A percentile compares a stretch with the other conserved stretches of the same genome.
Conservation (phyloP, 1,139 yeast species). For the Saccharomycopsis crataegensis region DNA sequence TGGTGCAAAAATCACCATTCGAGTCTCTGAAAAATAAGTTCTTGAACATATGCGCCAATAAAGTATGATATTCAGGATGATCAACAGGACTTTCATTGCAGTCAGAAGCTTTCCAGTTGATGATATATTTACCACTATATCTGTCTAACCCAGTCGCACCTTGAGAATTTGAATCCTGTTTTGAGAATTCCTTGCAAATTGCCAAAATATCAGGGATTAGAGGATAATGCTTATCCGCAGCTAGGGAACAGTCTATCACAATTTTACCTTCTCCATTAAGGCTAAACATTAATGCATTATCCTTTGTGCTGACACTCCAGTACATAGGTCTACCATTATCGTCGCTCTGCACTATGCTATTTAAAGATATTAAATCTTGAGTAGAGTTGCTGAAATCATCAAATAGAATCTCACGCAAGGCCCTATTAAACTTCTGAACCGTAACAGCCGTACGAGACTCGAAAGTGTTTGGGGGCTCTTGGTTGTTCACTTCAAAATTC, state of each 20-base stretch:
- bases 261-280: constrained; percentile 5
- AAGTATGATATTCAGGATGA: constrained; percentile 4
- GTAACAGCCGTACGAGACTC: background rate
- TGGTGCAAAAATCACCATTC: constrained; percentile 4
- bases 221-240: background rate
- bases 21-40: constrained; percentile 15
- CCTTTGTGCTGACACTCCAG: constrained; percentile 2
- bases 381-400: constrained; percentile 3
- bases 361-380: background rate
- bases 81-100: background rate
- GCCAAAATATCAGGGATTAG: background rate
- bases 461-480: background rate
- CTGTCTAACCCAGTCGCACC: constrained; percentile 4
- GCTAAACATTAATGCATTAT: background rate
- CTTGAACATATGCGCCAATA: constrained; percentile 13
- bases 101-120: background rate
- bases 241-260: background rate
- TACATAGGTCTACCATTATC: background rate
- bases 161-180: background rate
- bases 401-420: constrained; percentile 5
- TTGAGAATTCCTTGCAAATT: constrained; percentile 3
- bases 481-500: background rate
- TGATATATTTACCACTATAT: constrained; percentile 8
- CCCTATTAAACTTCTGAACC: background rate
- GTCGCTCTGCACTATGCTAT: background rate